Evolutionary conservation across 352 stramenopile species (phyloP).

Genomic region (Aphanomyces invadans): DNA sequence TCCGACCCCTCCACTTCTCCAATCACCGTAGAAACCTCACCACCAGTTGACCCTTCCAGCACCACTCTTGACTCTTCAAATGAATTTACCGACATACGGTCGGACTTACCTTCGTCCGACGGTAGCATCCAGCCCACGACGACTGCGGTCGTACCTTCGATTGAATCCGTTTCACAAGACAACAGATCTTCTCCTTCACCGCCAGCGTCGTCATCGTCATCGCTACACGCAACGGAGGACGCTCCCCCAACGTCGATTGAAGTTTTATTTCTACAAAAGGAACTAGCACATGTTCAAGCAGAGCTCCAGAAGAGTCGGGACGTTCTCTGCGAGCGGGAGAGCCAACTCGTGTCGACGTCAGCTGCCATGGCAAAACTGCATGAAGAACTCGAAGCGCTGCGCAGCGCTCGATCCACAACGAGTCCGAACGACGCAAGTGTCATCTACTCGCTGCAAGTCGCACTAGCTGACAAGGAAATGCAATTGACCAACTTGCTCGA

Average conservation of each 20-base stretch:
- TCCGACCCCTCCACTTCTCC: neutral
- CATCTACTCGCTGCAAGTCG: constrained; percentile 49
- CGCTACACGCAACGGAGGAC: no score
- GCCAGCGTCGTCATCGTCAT: neutral
- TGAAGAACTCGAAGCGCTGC: constrained; percentile 67
- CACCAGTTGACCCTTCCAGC: neutral
- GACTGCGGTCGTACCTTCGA: no score
- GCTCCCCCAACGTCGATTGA: no score
- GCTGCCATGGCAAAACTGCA: constrained; percentile 60
- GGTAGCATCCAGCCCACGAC: no score
- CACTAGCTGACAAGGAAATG: constrained; percentile 61
- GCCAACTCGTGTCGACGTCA: constrained; percentile 56
- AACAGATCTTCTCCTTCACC: no score
- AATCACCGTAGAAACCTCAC: neutral
- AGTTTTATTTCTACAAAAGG: neutral
- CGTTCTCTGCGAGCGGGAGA: constrained; percentile 48
- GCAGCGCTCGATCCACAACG: constrained; percentile 32
- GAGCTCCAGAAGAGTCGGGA: constrained; percentile 23
- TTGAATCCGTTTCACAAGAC: no score
- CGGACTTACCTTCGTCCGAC: no score
- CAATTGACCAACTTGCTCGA: constrained; percentile 59
- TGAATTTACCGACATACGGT: no score
- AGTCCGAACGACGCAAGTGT: constrained; percentile 35
- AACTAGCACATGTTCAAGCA: constrained; percentile 8
- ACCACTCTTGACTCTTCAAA: no score